Evolutionary conservation across 108 stramenopile genomes (phyloP), one percentile per base, ranked within the genome.

Genomic region (Craspedostauros australis): DNA sequence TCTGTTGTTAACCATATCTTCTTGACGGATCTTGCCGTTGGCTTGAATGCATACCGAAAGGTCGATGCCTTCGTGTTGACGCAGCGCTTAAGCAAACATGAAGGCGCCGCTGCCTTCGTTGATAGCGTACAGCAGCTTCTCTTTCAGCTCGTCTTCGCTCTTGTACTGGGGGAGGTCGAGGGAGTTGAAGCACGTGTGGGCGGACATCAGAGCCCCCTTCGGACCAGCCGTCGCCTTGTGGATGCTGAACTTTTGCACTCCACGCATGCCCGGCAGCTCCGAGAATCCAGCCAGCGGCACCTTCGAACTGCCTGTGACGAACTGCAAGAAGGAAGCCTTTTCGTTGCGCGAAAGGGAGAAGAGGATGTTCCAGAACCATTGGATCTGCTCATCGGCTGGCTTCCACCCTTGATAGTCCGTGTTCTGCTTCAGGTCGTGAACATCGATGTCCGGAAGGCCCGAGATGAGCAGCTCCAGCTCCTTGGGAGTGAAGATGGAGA

Each of bases 401-500:
- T 84, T 78, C 73, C 85, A 97, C 5, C 84, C 86, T 39, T 81
- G 68, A 62, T 97, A 97, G 41, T 92, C 87, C 1, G 98, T 97
- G 70, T 97, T 91, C 50, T 79, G 67, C 61, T 95, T 83, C 60
- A 95, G 64, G 54, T 95, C 93, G 19, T 82, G 69, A 18, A 95
- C 70, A 66, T 99, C 93, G 42, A 99, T 94, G 44, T 95, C 92
- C 8, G 98, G 98, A 63, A 98, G 64, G 3, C 98, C 98, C 14
- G 91, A 95, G 46, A 98, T 96, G 46, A 99, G 75, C 41, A 99
- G 80, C 65, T 99, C 98, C 23, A 99, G 70, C 62, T 99, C 98
- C 36, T 75, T 77, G 1, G 96, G 89, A 21, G 88, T 91, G 68
- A 99, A 99, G 50, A 99, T 94, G 25, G 79, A 57, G 46, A 98